Evolutionary conservation across 169 alveolate species (phyloP), one percentile per base, ranked within the genome.

Genomic region (Cryptosporidium viatorum): DNA sequence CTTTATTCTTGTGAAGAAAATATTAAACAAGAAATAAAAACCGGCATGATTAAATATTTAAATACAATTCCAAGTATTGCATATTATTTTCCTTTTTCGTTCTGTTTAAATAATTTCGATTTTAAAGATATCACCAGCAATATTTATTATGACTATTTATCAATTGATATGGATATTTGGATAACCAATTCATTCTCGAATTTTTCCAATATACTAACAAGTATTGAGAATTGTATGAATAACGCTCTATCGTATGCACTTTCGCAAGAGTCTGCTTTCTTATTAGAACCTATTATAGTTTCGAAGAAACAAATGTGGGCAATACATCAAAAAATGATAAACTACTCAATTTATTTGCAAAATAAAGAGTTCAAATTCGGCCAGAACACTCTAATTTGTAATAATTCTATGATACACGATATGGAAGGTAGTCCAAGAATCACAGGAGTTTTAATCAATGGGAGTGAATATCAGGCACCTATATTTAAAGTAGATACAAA

Each of bases 401-500:
- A 59, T 29, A 12, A 80, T 65, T 80, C 59, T 26, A 41, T 65
- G 37, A 39, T 45, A 26, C 33, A 60, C 4, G 89, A 80, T 62
- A 9, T 62, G 37, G 73, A 59, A 43, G 89, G 89, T 62, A 67
- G 89, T 21, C 89, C 89, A 43, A 80, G 50, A 41, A 48, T 80
- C 26, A 80, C 89, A 23, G 89, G 89, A 29, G 89, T 80, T 41
- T 21, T 80, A 26, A 23, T 80, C 16, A 80, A 80, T 29, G 75
- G 65, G 5, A 60, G 70, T 5, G 71, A 41, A 7, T 80, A 80
- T 80, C 89, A 80, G 62, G 89, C 89, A 43, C 89, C 89, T n/a
- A 12, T 80, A 8, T 80, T 62, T 80, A 39, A 60, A 29, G 29
- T 62, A n/a, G 45, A 31, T 26, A 35, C 6, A 9, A n/a, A 55